phyloP scores from a whole-genome alignment of 495 filamentous ascomycete genomes.

The Parathielavia hyrcaniae region DNA sequence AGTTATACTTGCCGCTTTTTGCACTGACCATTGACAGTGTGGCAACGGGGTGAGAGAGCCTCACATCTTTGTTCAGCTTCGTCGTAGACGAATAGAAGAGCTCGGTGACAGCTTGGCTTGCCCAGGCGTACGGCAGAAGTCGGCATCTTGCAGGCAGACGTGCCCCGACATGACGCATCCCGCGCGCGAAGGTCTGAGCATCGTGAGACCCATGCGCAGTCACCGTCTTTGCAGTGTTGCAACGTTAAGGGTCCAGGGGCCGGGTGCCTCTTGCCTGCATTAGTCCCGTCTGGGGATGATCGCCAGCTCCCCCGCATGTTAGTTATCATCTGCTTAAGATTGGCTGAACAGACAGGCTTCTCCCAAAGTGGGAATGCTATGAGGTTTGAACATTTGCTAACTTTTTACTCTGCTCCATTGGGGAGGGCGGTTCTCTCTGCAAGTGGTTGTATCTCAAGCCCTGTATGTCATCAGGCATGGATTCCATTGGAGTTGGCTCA shows the following conservation, averaged over 20 bases:
- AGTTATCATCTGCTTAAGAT: slow-evolving; percentile 16
- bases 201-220: slow-evolving; percentile 7
- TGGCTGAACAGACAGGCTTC: slow-evolving; percentile 2
- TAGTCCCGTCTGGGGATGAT: slow-evolving; percentile 14
- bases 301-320: slow-evolving; percentile 23
- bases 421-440: slow-evolving; percentile 15
- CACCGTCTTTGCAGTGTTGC: not conserved
- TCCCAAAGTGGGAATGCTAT: slow-evolving; percentile 26
- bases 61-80: slow-evolving; percentile 3
- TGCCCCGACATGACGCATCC: not conserved
- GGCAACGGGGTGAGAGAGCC: not conserved
- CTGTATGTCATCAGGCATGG: no score
- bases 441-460: no score
- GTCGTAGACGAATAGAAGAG: slow-evolving; percentile 5
- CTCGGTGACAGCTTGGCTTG: not conserved
- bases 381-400: slow-evolving; percentile 34
- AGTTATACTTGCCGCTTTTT: slow-evolving; percentile 5
- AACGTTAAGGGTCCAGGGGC: not conserved
- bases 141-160: not conserved
- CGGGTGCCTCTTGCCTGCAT: slow-evolving; percentile 21
- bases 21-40: not conserved
- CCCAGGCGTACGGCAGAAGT: slow-evolving; percentile 1
- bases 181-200: no score
- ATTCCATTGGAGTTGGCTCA: no score
- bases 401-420: slow-evolving; percentile 12